A percentile compares a stretch with the other conserved stretches of the same genome.
These are phyloP conservation scores for Raffaelea ambrosiae DNA, from an alignment of 2,329 filamentous ascomycete species.

Conservation along the genomic window DNA sequence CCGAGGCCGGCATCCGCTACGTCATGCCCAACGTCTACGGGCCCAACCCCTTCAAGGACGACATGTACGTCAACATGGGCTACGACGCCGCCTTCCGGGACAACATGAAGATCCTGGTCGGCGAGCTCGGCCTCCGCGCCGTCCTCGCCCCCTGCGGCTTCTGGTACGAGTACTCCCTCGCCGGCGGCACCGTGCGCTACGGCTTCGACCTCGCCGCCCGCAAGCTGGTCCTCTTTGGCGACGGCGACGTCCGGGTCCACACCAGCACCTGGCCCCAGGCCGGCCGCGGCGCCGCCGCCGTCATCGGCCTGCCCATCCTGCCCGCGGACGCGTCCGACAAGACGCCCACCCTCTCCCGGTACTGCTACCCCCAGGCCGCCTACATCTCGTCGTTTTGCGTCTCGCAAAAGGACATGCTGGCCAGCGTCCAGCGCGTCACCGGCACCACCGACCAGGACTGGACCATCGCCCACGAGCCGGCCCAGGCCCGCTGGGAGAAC, in stretches of 20 bases:
- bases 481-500: slow-evolving; percentile 32
- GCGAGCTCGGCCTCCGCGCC: slow-evolving; percentile 32
- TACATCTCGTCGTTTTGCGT: slow-evolving; percentile 33
- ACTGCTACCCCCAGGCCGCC: slow-evolving; percentile 37
- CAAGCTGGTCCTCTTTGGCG: slow-evolving; percentile 39
- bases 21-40: slow-evolving; percentile 45
- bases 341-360: slow-evolving; percentile 27
- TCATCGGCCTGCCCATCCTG: slow-evolving; percentile 33
- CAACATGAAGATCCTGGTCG: slow-evolving; percentile 23
- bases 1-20: slow-evolving; percentile 43
- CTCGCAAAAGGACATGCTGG: slow-evolving; percentile 56
- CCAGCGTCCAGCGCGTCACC: slow-evolving; percentile 46
- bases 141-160: slow-evolving; percentile 37
- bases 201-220: slow-evolving; percentile 41
- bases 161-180: slow-evolving; percentile 45
- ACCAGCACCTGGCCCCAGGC: slow-evolving; percentile 49
- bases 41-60: slow-evolving; percentile 40
- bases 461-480: slow-evolving; percentile 39
- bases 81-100: slow-evolving; percentile 16
- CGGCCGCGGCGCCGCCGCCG: slow-evolving; percentile 40
- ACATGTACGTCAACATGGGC: slow-evolving; percentile 25
- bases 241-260: slow-evolving; percentile 46
- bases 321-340: slow-evolving; percentile 29
- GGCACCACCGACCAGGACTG: slow-evolving; percentile 49
- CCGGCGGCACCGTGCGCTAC: slow-evolving; percentile 22